Conservation (phyloP, 805 yeast genomes). For the Brettanomyces custersianus region DNA sequence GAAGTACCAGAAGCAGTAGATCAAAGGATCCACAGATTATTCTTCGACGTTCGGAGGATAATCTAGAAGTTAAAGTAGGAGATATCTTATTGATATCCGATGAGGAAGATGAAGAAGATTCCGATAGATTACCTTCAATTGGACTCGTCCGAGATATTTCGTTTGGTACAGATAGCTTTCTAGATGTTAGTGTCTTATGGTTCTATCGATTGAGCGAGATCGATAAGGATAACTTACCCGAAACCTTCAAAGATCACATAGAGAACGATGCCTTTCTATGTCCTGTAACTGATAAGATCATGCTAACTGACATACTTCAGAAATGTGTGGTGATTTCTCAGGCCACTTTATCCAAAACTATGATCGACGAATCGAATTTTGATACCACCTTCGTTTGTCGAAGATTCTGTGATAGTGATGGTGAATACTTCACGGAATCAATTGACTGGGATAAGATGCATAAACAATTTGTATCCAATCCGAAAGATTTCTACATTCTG, state of each 20-base stretch:
- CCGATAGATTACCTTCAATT: slow-evolving; percentile 27
- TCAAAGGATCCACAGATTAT: slow-evolving; percentile 11
- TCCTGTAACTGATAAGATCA: slow-evolving; percentile 36
- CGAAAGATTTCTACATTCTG: slow-evolving; percentile 24
- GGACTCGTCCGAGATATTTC: slow-evolving; percentile 44
- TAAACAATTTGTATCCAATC: slow-evolving; percentile 17
- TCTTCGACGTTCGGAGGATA: slow-evolving; percentile 37
- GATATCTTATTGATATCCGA: slow-evolving; percentile 32
- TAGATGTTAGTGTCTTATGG: slow-evolving; percentile 40
- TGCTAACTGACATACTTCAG: slow-evolving; percentile 32
- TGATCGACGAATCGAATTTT: slow-evolving; percentile 28
- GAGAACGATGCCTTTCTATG: slow-evolving; percentile 47
- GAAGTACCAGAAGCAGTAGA: slow-evolving; percentile 14
- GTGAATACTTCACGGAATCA: slow-evolving; percentile 25
- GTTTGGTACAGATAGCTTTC: slow-evolving; percentile 38
- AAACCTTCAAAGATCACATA: slow-evolving; percentile 11
- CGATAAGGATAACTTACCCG: slow-evolving; percentile 21
- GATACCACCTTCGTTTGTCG: slow-evolving; percentile 30
- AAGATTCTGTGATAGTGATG: slow-evolving; percentile 31
- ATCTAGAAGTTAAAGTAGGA: slow-evolving; percentile 41
- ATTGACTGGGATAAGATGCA: slow-evolving; percentile 32
- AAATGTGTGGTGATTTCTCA: slow-evolving; percentile 36
- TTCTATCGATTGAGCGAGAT: slow-evolving; percentile 37
- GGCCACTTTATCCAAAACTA: slow-evolving; percentile 25
- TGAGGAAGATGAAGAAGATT: slow-evolving; percentile 17